These are phyloP conservation scores for Monosporascus sp. DNA, from an alignment of 2,329 filamentous ascomycete species.

Conservation along the genomic window DNA sequence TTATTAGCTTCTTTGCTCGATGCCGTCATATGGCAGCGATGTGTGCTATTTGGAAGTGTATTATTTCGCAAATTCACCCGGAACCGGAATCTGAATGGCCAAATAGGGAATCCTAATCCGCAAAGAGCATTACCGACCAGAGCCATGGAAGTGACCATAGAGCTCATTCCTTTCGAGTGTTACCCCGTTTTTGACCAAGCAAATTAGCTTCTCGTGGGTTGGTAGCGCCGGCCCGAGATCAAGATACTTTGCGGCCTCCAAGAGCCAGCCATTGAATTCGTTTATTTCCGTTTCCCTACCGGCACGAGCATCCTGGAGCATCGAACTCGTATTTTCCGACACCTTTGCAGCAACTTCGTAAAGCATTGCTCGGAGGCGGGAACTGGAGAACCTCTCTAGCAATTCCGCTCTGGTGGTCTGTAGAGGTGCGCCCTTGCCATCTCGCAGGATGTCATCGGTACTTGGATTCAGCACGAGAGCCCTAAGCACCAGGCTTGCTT, in stretches of 20 bases:
- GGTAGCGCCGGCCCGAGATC: constrained; percentile 28
- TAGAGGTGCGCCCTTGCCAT: constrained; percentile 1
- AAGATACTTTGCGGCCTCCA: constrained; percentile 40
- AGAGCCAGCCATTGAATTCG: constrained; percentile 57
- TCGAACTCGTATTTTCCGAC: constrained; percentile 52
- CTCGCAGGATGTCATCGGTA: constrained; percentile 33
- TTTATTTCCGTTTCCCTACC: constrained; percentile 50
- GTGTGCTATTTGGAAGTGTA: no score
- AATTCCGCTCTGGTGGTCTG: constrained; percentile 37
- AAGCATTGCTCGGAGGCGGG: constrained; percentile 40
- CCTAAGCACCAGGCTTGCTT: constrained; percentile 69
- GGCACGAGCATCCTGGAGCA: constrained; percentile 54
- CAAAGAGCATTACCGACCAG: neutral
- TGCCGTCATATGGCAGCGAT: no score
- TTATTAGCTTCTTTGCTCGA: no score
- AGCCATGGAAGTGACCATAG: neutral
- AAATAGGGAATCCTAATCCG: neutral
- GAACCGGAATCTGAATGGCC: no score
- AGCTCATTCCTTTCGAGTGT: constrained; percentile 32
- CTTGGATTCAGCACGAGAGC: constrained; percentile 59
- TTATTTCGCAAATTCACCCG: no score
- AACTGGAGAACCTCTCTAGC: constrained; percentile 39
- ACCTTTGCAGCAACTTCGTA: constrained; percentile 44
- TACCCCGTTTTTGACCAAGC: constrained; percentile 35
- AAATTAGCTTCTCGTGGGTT: constrained; percentile 37